Percentiles rank a stretch among this genome's conserved stretches.
Evolutionary conservation across 257 asterid genomes (phyloP).

Genomic region (Dorcoceras hygrometricum): DNA sequence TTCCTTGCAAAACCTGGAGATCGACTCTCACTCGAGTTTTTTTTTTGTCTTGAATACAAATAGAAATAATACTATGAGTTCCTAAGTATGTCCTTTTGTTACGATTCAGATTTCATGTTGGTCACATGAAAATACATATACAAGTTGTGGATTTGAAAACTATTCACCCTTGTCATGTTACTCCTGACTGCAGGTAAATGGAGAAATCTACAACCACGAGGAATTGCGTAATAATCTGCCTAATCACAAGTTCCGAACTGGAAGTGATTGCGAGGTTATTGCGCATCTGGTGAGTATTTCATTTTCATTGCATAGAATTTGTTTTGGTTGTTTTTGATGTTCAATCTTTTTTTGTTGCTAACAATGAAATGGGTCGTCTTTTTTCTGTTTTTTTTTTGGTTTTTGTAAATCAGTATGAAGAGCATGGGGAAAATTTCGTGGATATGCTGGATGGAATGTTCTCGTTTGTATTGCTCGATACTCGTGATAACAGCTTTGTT

Average conservation of each 20-base stretch:
- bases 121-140: too few species aligned
- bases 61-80: too few species aligned
- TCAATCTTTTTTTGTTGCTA: too few species aligned
- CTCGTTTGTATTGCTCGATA: constrained; percentile 84
- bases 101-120: too few species aligned
- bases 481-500: constrained; percentile 82
- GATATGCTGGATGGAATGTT: constrained; percentile 98
- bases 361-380: not conserved
- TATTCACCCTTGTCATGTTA: not conserved
- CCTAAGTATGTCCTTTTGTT: not conserved
- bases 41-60: not conserved
- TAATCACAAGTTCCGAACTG: constrained; percentile 77
- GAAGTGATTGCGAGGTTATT: constrained; percentile 95
- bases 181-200: constrained; percentile 63
- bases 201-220: constrained; percentile 97
- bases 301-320: too few species aligned
- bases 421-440: constrained; percentile 77
- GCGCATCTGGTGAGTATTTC: constrained; percentile 87
- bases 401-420: constrained; percentile 64
- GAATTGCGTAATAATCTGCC: constrained; percentile 58
- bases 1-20: not conserved
- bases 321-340: not conserved
- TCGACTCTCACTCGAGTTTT: not conserved
- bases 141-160: not conserved
- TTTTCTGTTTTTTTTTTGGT: not conserved